Percentiles rank a stretch among this genome's conserved stretches.
These are phyloP conservation scores for Basipetospora sp. DNA, from an alignment of 2,329 filamentous ascomycete genomes.

Conservation along the genomic window DNA sequence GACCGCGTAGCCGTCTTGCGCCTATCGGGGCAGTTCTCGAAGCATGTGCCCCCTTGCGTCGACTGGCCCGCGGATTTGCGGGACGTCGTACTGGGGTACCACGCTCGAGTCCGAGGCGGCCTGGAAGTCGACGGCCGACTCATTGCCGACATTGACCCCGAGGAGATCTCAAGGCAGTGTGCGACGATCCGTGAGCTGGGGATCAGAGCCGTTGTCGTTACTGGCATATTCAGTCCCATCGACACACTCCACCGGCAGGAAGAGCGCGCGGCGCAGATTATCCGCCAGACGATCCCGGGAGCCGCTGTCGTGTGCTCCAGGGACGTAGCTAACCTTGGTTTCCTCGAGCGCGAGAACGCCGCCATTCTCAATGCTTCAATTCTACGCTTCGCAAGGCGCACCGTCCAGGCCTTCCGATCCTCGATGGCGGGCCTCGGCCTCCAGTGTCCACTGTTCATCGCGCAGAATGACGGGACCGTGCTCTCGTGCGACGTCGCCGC, in stretches of 20 bases:
- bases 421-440: constrained; percentile 30
- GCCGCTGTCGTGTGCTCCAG: constrained; percentile 35
- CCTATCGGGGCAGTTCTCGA: constrained; percentile 34
- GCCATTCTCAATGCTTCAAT: constrained; percentile 51
- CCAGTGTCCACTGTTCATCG: constrained; percentile 42
- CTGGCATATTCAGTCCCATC: constrained; percentile 38
- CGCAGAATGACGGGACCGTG: constrained; percentile 50
- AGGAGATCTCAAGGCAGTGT: constrained; percentile 25
- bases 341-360: constrained; percentile 50
- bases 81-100: constrained; percentile 29
- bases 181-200: constrained; percentile 23
- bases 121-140: constrained; percentile 35
- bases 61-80: constrained; percentile 39
- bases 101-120: constrained; percentile 32
- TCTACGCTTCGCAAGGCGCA: constrained; percentile 39
- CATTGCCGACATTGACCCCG: constrained; percentile 30
- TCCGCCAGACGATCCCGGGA: constrained; percentile 24
- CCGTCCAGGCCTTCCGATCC: constrained; percentile 39
- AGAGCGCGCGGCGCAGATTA: constrained; percentile 29
- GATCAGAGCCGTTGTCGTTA: constrained; percentile 32
- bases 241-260: constrained; percentile 34
- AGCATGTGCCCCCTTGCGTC: constrained; percentile 33
- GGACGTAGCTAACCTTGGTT: constrained; percentile 37
- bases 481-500: constrained; percentile 38
- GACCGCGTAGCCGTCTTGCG: constrained; percentile 38